A percentile compares a stretch with the other conserved stretches of the same genome.
Evolutionary conservation across 148 eudicot species (phyloP).

Genomic region (Rhododendron molle): DNA sequence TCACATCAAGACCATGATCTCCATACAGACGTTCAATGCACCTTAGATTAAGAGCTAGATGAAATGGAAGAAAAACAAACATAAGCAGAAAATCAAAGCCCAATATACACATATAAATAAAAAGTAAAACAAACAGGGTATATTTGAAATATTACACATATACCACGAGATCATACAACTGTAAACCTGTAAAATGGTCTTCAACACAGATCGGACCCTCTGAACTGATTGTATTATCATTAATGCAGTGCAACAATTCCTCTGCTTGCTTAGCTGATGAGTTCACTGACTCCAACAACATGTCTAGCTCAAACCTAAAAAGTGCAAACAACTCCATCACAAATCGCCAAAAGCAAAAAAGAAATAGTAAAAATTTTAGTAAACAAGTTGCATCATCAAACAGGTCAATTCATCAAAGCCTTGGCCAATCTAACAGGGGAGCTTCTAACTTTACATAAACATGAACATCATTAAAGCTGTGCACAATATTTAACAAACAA

Average conservation of each 20-base stretch:
- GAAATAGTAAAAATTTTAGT: not conserved
- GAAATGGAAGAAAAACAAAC: conserved; percentile 10
- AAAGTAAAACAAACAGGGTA: not conserved
- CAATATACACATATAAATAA: not conserved
- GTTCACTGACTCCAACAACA: conserved; percentile 91
- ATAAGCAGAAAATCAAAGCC: not conserved
- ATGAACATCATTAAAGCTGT: not conserved
- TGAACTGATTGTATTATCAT: conserved; percentile 33
- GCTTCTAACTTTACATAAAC: not conserved
- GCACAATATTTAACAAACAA: not conserved
- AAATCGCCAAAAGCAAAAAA: not conserved
- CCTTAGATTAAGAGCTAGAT: conserved; percentile 73
- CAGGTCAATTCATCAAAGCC: not conserved
- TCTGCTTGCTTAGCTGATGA: conserved; percentile 73
- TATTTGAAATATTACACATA: not conserved
- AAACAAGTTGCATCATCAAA: not conserved
- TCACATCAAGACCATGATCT: conserved; percentile 87
- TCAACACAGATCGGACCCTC: conserved; percentile 59
- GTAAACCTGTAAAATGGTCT: conserved; percentile 73
- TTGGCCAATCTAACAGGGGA: not conserved
- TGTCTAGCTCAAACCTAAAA: conserved; percentile 90
- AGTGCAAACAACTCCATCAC: conserved; percentile 9
- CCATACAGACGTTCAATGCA: conserved; percentile 95
- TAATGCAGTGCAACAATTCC: conserved; percentile 61
- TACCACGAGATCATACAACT: not conserved